A percentile compares a stretch with the other conserved stretches of the same genome.
phyloP scores from a whole-genome alignment of 2,329 filamentous ascomycete species.

The Amauroascus niger region DNA sequence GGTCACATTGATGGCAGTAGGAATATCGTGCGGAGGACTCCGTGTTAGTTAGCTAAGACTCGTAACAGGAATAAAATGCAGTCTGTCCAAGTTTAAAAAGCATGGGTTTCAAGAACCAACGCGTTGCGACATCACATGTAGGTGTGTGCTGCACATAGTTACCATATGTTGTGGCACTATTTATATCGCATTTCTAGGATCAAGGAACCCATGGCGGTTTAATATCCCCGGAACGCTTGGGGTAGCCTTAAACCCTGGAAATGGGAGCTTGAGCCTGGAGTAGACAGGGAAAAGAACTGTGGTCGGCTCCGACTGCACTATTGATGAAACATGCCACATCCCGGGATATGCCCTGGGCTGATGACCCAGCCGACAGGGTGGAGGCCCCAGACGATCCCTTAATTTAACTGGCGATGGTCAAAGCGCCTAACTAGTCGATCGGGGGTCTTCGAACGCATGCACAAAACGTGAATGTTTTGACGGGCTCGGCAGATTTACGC shows the following conservation, averaged over 20 bases:
- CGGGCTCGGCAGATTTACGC: neutral
- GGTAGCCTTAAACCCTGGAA: conserved; percentile 6
- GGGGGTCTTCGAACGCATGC: neutral
- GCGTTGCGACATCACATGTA: neutral
- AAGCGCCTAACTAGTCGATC: neutral
- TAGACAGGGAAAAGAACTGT: neutral
- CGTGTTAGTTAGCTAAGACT: neutral
- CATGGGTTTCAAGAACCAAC: neutral
- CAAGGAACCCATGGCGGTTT: neutral
- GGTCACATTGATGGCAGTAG: neutral
- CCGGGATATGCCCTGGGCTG: neutral
- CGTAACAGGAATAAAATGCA: neutral
- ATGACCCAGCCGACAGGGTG: neutral
- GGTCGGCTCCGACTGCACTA: neutral
- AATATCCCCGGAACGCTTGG: conserved; percentile 2
- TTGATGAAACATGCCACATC: conserved; percentile 1
- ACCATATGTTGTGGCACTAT: neutral
- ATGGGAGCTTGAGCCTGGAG: neutral
- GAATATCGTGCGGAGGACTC: neutral
- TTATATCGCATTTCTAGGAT: neutral
- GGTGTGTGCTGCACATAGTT: no score
- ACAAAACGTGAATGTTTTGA: neutral
- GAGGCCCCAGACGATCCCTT: conserved; percentile 8
- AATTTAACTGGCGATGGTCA: conserved; percentile 8
- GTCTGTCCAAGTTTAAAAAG: neutral